Base-by-base conservation (phyloP, 1,284 basidiomycete species). In the Marasmius sp. region DNA sequence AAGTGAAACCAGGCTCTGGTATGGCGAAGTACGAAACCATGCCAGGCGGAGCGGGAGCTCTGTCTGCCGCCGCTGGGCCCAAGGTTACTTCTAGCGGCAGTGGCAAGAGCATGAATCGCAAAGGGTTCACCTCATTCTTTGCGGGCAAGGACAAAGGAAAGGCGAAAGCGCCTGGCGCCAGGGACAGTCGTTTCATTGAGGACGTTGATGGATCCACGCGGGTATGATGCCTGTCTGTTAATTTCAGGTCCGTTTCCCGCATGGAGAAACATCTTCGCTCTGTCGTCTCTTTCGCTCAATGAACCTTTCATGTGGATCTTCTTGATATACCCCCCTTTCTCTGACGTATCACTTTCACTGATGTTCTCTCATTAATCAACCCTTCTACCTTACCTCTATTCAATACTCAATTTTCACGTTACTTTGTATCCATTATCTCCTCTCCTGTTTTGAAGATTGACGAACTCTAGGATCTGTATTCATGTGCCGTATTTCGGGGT, bases 1-100 rank as follows among this genome's bases (percentile, higher is more conserved):
- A 81, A 63, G 70, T 85, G 27, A 82, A 82, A 62, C 84, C 86
- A 1, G 85, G 85, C 0, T 77, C 83, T 0, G 84, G 82, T 1
- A 68, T 73, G 60, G 71, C 14, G 81, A 81, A 64, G 73, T 77
- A 16, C 36, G 39, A 53, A 55, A 60, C 63, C 11, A 64, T 62
- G 10, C 53, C 66, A 1, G 67, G 66, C 1, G 38, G 67, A 36
- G 59, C 51, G n/a, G 66, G 63, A 7, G 68, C 70, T 41, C 22
- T 61, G 47, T 27, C 60, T 20, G 48, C 14, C 22, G 43, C 37
- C 8, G 59, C 59, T 16, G 50, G 61, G 16, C 20, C 58, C 27
- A 38, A 43, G 57, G 65, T 64, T 43, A 61, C 59, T 56, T 49
- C 63, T 43, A 38, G 64, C 61, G 57, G 67, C 47, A 54, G 69